Percentiles rank a stretch among this genome's conserved stretches.
Conservation (phyloP, 2,329 filamentous ascomycete species). For the Aureobasidium sp. region DNA sequence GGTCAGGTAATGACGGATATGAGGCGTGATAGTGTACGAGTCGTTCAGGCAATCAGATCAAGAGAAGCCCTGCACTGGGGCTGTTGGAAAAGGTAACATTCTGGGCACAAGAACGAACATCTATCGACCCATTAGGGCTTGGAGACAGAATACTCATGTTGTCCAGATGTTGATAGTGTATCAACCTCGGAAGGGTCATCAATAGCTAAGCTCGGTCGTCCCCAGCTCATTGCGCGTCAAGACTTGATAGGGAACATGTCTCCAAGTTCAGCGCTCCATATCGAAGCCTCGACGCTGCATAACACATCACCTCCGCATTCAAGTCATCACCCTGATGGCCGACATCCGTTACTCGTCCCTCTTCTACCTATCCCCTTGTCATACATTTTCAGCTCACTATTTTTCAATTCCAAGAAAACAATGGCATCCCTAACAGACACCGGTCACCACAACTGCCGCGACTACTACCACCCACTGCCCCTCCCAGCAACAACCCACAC, state of each 20-base stretch:
- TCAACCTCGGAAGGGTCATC: neutral
- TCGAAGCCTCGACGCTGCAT: neutral
- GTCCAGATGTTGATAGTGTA: neutral
- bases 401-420: neutral
- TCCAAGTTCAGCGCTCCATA: neutral
- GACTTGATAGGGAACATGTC: neutral
- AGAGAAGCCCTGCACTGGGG: constrained; percentile 48
- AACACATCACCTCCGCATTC: neutral
- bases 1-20: neutral
- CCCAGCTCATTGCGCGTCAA: neutral
- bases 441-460: constrained; percentile 32
- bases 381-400: too few species aligned
- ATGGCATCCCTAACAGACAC: constrained; percentile 19
- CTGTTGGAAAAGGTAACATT: constrained; percentile 32
- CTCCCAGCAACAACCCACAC: neutral
- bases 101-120: neutral
- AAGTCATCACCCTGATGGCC: constrained; percentile 3
- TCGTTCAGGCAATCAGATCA: constrained; percentile 32
- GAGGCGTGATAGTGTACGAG: neutral
- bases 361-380: too few species aligned
- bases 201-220: neutral
- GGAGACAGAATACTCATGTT: neutral
- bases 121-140: neutral
- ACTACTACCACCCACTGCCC: constrained; percentile 25
- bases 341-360: neutral